Percentiles rank a stretch among this genome's conserved stretches.
Evolutionary conservation across 768 basidiomycete genomes (phyloP).

Genomic region (Strobilomyces echinocephalus): DNA sequence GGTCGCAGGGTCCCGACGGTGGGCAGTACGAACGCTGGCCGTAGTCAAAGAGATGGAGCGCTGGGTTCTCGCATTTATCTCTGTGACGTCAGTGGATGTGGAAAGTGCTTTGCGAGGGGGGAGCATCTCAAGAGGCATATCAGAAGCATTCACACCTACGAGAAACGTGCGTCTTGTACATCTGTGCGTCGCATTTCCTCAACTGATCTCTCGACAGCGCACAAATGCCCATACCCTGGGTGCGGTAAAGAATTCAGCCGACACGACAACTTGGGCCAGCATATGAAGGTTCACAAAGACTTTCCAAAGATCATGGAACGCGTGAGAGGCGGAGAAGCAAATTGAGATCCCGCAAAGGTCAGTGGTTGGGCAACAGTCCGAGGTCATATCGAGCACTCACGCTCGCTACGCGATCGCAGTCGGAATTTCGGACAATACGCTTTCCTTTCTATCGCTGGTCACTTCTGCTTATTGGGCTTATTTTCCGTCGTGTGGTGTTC

Average conservation of each 20-base stretch:
- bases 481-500: constrained; percentile 24
- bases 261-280: constrained; percentile 85
- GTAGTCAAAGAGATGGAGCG: constrained; percentile 34
- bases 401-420: constrained; percentile 20
- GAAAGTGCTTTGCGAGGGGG: constrained; percentile 81
- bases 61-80: constrained; percentile 53
- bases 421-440: constrained; percentile 24
- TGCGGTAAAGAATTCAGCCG: constrained; percentile 84
- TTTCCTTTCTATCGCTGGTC: constrained; percentile 20
- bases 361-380: constrained; percentile 19
- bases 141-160: constrained; percentile 84
- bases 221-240: constrained; percentile 72
- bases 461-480: constrained; percentile 21
- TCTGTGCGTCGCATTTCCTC: constrained; percentile 4
- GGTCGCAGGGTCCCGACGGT: constrained; percentile 62
- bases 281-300: constrained; percentile 73
- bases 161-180: constrained; percentile 65
- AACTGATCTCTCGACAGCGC: constrained; percentile 45
- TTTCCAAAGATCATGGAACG: constrained; percentile 27
- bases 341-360: constrained; percentile 13
- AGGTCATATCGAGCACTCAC: constrained; percentile 17
- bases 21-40: constrained; percentile 25
- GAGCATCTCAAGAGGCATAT: constrained; percentile 91
- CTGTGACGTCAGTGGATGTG: constrained; percentile 78
- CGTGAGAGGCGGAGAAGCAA: constrained; percentile 18